Percentiles rank a stretch among this genome's conserved stretches.
Evolutionary conservation across 139 green algal genomes (phyloP).

Genomic region (Zygnema cylindricum): DNA sequence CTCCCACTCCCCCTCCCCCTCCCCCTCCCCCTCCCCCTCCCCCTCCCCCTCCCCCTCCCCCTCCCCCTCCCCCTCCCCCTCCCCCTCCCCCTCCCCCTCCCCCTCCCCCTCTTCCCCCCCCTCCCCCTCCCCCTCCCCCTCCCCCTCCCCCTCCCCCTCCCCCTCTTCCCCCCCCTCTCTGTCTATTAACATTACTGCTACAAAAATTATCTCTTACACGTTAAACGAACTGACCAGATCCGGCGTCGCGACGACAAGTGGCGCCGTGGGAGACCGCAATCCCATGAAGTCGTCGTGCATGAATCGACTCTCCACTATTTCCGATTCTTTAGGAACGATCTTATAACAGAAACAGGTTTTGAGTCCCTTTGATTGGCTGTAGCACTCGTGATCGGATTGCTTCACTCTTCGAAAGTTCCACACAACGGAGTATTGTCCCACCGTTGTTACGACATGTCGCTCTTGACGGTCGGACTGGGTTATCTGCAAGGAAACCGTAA

Average conservation of each 20-base stretch:
- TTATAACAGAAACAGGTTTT: slow-evolving; percentile 84
- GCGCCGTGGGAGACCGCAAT: slow-evolving; percentile 2
- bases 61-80: not conserved
- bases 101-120: not conserved
- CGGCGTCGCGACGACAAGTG: slow-evolving; percentile 56
- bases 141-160: not conserved
- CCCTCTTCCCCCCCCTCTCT: too few relatives aligned
- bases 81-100: too few relatives aligned
- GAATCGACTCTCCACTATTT: slow-evolving; percentile 81
- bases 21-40: not conserved
- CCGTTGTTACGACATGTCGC: slow-evolving; percentile 49
- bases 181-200: too few relatives aligned
- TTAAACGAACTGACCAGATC: slow-evolving; percentile 20
- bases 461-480: slow-evolving; percentile 35
- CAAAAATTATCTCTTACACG: too few relatives aligned
- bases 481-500: too few relatives aligned
- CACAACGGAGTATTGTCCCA: slow-evolving; percentile 56
- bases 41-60: too few relatives aligned
- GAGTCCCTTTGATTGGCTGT: slow-evolving; percentile 73
- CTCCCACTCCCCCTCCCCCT: not conserved
- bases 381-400: slow-evolving; percentile 64
- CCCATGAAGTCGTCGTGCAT: slow-evolving; percentile 54
- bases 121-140: too few relatives aligned
- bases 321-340: slow-evolving; percentile 79
- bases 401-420: slow-evolving; percentile 59